Evolutionary conservation across 352 stramenopile genomes (phyloP).

Genomic region (Phytophthora crassamura): DNA sequence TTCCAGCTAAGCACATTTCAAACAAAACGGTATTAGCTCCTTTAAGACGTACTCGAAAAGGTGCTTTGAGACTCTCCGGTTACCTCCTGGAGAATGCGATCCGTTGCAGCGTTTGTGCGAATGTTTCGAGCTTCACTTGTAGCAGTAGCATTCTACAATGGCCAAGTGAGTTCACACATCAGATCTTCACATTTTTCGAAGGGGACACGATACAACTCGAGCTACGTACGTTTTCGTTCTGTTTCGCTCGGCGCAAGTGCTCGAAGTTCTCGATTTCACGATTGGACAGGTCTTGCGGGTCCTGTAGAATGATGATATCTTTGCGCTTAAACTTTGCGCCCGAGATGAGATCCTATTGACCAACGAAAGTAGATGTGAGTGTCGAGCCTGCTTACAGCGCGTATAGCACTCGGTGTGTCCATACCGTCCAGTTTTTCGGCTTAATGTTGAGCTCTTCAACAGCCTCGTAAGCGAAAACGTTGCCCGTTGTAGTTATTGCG

Average conservation of each 20-base stretch:
- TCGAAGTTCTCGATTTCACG: constrained; percentile 98
- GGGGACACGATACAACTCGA: not conserved
- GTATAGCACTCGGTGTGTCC: constrained; percentile 13
- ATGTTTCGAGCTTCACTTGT: constrained; percentile 58
- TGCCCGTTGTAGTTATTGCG: constrained; percentile 83
- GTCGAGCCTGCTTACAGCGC: too few species aligned
- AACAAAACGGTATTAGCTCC: not conserved
- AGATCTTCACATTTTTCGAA: not conserved
- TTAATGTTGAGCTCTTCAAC: constrained; percentile 99
- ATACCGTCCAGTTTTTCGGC: constrained; percentile 94
- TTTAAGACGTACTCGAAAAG: not conserved
- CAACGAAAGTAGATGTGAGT: constrained; percentile 8
- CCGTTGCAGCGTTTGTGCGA: constrained; percentile 82
- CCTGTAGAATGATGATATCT: constrained; percentile 96
- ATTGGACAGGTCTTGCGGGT: constrained; percentile 91
- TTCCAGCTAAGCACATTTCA: constrained; percentile 48
- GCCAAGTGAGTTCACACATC: not conserved
- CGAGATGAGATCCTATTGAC: constrained; percentile 91
- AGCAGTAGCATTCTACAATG: constrained; percentile 18
- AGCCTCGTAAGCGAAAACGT: constrained; percentile 97
- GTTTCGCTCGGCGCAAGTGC: constrained; percentile 88
- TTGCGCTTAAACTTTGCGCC: constrained; percentile 92
- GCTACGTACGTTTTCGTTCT: constrained; percentile 41
- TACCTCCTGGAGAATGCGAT: constrained; percentile 84
- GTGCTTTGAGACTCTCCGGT: too few species aligned